Evolutionary conservation across 208 protist genomes (phyloP).

Genomic region (Plasmodiophora brassicae): DNA sequence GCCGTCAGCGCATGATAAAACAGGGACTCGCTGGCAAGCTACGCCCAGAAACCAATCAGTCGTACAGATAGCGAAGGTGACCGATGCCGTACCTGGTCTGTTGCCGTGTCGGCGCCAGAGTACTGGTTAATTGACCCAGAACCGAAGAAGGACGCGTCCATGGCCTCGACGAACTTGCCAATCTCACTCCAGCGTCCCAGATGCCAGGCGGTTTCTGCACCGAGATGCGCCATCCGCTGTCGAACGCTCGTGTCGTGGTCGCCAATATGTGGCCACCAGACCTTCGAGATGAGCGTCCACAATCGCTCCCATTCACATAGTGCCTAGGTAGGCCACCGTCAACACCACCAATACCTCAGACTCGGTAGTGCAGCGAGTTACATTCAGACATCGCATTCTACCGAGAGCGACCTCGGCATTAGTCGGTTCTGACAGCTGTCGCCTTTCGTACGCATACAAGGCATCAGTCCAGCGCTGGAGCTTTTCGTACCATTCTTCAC

Average conservation of each 20-base stretch:
- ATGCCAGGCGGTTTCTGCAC: slow-evolving; percentile 69
- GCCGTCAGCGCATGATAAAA: slow-evolving; percentile 52
- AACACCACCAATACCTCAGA: background rate
- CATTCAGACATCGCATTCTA: slow-evolving; percentile 90
- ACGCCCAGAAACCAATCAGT: too few species aligned
- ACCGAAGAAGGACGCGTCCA: too few species aligned
- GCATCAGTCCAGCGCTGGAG: slow-evolving; percentile 96
- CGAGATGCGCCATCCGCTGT: slow-evolving; percentile 64
- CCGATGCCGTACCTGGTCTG: background rate
- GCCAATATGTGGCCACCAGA: background rate
- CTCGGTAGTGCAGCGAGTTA: slow-evolving; percentile 45
- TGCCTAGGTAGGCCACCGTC: background rate
- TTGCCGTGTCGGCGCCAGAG: background rate
- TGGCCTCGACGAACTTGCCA: slow-evolving; percentile 65
- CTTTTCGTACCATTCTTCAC: slow-evolving; percentile 79
- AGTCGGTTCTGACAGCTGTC: slow-evolving; percentile 43
- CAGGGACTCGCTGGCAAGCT: too few species aligned
- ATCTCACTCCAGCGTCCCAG: slow-evolving; percentile 82
- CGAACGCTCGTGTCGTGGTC: slow-evolving; percentile 66
- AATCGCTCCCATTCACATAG: slow-evolving; percentile 47
- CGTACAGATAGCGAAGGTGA: background rate
- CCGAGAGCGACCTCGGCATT: slow-evolving; percentile 63
- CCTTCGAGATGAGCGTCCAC: background rate
- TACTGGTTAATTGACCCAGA: background rate
- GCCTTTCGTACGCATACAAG: slow-evolving; percentile 66